Evolutionary conservation across 768 basidiomycete genomes (phyloP).

Genomic region (Russula olivacea): DNA sequence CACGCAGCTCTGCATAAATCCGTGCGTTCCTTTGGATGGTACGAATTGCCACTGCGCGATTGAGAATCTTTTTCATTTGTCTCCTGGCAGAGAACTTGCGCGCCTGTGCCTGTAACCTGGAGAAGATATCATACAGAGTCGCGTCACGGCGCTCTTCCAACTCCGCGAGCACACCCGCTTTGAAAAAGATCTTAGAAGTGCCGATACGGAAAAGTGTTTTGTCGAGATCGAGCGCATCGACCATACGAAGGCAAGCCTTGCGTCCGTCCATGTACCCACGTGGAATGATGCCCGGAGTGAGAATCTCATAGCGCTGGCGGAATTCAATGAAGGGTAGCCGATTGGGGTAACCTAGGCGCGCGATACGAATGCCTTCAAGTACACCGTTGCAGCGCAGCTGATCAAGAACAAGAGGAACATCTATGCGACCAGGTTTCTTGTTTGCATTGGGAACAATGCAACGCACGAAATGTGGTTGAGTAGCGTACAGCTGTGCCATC

Average conservation of each 20-base stretch:
- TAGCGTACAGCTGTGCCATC: conserved; percentile 86
- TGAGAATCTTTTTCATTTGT: conserved; percentile 91
- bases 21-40: conserved; percentile 94
- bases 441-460: conserved; percentile 93
- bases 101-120: conserved; percentile 78
- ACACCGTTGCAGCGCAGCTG: conserved; percentile 99
- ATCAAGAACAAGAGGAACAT: conserved; percentile 91
- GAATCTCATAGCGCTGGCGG: conserved; percentile 91
- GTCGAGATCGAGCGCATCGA: conserved; percentile 83
- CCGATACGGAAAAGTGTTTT: conserved; percentile 83
- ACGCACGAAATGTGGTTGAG: conserved; percentile 96
- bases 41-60: conserved; percentile 83
- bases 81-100: conserved; percentile 82
- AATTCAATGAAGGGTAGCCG: conserved; percentile 96
- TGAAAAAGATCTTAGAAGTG: conserved; percentile 98
- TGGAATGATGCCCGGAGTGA: conserved; percentile 90
- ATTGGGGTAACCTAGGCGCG: conserved; percentile 95
- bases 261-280: conserved; percentile 97
- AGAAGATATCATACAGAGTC: conserved; percentile 84
- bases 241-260: conserved; percentile 88
- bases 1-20: conserved; percentile 80
- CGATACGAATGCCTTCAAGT: conserved; percentile 96
- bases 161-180: conserved; percentile 94
- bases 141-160: conserved; percentile 89
- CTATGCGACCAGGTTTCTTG: conserved; percentile 88